Evolutionary conservation across 2,329 filamentous ascomycete genomes (phyloP).

Genomic region (Neonectria ditissima): DNA sequence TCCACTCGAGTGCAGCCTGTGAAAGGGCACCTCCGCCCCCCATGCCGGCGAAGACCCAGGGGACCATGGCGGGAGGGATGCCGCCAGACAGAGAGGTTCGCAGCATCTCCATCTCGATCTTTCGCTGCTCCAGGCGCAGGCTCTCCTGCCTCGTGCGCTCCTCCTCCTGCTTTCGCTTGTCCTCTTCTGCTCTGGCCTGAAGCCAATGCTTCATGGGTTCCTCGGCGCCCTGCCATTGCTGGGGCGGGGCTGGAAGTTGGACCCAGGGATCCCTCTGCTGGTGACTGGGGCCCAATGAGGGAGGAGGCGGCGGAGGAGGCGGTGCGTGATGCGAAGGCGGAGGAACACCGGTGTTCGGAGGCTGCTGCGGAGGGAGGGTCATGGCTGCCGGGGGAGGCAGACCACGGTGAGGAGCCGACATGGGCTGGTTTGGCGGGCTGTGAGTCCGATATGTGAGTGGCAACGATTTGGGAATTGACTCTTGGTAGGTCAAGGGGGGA

Average conservation of each 20-base stretch:
- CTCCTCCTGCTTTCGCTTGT: constrained; percentile 79
- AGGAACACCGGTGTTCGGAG: constrained; percentile 46
- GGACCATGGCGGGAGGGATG: constrained; percentile 79
- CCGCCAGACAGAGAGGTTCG: constrained; percentile 75
- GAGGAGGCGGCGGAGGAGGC: constrained; percentile 45
- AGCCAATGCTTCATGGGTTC: constrained; percentile 81
- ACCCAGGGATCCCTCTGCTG: constrained; percentile 57
- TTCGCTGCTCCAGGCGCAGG: constrained; percentile 77
- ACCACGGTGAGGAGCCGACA: constrained; percentile 77
- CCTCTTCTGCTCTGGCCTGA: constrained; percentile 77
- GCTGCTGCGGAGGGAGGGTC: constrained; percentile 65
- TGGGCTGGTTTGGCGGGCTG: constrained; percentile 65
- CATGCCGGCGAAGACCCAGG: constrained; percentile 80
- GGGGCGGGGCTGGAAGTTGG: constrained; percentile 72
- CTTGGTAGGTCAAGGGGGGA: constrained; percentile 64
- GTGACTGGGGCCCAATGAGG: constrained; percentile 43
- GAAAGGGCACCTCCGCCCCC: constrained; percentile 72
- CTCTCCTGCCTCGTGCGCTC: constrained; percentile 75
- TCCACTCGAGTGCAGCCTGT: constrained; percentile 73
- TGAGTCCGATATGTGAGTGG: constrained; percentile 56
- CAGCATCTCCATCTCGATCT: constrained; percentile 79
- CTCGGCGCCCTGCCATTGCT: constrained; percentile 75
- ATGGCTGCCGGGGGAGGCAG: constrained; percentile 77
- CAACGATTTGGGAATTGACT: constrained; percentile 57
- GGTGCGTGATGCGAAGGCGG: constrained; percentile 47